Evolutionary conservation across 2,329 filamentous ascomycete genomes (phyloP).

Genomic region (Anthostomella pinea): DNA sequence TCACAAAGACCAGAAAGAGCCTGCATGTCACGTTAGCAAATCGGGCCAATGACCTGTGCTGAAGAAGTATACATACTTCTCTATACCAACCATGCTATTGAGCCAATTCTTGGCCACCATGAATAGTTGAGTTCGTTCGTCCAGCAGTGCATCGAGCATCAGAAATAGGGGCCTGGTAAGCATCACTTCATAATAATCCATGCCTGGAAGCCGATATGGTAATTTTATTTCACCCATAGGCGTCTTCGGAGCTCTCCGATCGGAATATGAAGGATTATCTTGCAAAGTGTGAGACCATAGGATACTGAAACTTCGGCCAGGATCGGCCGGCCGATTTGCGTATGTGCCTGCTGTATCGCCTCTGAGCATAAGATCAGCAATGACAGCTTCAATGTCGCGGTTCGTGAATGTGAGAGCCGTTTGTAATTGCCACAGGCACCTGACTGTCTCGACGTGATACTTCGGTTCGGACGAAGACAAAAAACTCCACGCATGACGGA

Average conservation of each 20-base stretch:
- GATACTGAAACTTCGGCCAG: constrained; percentile 67
- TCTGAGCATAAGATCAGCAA: constrained; percentile 66
- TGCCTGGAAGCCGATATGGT: constrained; percentile 47
- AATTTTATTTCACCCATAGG: constrained; percentile 32
- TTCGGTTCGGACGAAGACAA: constrained; percentile 82
- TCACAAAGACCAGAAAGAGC: constrained; percentile 59
- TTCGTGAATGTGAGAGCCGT: constrained; percentile 63
- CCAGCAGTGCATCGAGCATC: constrained; percentile 72
- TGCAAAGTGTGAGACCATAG: constrained; percentile 80
- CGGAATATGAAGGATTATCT: constrained; percentile 47
- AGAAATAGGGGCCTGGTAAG: constrained; percentile 79
- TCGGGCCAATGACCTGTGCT: not conserved
- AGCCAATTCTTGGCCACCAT: constrained; percentile 81
- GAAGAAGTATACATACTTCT: constrained; percentile 47
- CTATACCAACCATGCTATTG: constrained; percentile 60
- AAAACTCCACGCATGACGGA: constrained; percentile 73
- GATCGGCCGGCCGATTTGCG: constrained; percentile 51
- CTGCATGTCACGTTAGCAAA: constrained; percentile 36
- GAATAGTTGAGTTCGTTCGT: constrained; percentile 70
- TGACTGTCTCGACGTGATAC: constrained; percentile 90
- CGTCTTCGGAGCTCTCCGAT: constrained; percentile 41
- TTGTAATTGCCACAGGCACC: constrained; percentile 83
- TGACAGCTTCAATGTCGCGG: constrained; percentile 76
- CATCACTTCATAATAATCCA: constrained; percentile 67
- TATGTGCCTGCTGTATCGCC: constrained; percentile 46